Base-by-base conservation (phyloP, 2,329 filamentous ascomycete species). In the Fusarium dimerum region DNA sequence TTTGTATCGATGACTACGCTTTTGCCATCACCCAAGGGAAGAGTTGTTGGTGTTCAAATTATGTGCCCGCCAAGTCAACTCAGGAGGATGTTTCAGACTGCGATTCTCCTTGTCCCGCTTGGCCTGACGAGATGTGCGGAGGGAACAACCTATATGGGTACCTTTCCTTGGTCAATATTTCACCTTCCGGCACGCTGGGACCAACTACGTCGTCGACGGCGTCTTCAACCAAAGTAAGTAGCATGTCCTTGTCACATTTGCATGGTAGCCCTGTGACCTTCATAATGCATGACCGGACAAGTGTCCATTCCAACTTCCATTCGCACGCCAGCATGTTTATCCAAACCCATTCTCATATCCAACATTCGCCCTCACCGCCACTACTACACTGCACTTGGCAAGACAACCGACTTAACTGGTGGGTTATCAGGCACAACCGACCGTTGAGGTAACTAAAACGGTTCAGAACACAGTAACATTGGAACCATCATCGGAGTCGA, bases 41-140 rank as follows among this genome's bases (percentile, higher is more conserved):
- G 32, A 70, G 78, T 47, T 93, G 89, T 67, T 93, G 88, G 88
- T 93, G 89, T 68, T 86, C 87, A 38, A 80, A 91, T 67, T 85
- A 85, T 63, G 77, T 78, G 2, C 89, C 89, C 9, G 74, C 75
- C 45, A 57, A 73, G 32, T 66, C 64, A 17, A 68, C 66, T 32
- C 68, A 76, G 49, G 73, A 77, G 46, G 65, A 73, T 18, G 68
- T 71, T 2, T 59, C 56, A 34, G 62, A 78, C 18, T 93, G 89
- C 71, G 71, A 78, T 58, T 68, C 68, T 1, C 46, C 71, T 15
- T 93, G 89, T 61, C 87, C 88, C 9, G 89, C 88, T n/a, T 93
- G 80, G 65, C 82, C 82, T 0, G 34, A 47, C 1, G 87, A 92
- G 57, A 71, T 75, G 11, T 93, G 89, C 64, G 89, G 89, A 54